Percentiles rank a stretch among this genome's conserved stretches.
Conservation (phyloP, 2,329 filamentous ascomycete genomes). For the Trichoderma atrobrunneum region DNA sequence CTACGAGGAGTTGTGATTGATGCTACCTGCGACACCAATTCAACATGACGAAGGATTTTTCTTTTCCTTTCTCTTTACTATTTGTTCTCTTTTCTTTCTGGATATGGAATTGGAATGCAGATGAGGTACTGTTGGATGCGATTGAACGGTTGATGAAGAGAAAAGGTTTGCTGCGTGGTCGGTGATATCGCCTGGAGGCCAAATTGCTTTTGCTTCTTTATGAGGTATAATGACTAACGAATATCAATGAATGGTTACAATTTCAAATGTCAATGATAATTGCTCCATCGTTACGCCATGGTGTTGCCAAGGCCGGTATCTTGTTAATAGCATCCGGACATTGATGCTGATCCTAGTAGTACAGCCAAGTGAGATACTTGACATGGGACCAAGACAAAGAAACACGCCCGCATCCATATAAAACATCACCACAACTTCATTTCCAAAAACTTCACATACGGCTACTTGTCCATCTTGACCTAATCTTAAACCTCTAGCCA, state of each 20-base stretch:
- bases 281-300: neutral
- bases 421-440: neutral
- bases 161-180: neutral
- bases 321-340: neutral
- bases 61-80: neutral
- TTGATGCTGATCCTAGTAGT: neutral
- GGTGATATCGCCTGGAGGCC: neutral
- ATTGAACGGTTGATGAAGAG: neutral
- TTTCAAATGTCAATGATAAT: neutral
- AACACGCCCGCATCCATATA: neutral
- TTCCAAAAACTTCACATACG: neutral
- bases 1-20: conserved; percentile 59
- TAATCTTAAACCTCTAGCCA: neutral
- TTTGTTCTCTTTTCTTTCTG: neutral
- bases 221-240: neutral
- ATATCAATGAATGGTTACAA: neutral
- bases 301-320: neutral
- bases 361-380: neutral
- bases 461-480: neutral
- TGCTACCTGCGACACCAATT: neutral
- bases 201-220: neutral
- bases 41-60: neutral
- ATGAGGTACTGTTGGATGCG: neutral
- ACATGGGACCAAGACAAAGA: neutral
- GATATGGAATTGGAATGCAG: neutral